These are phyloP conservation scores for Myotisia sp. DNA, from an alignment of 2,329 filamentous ascomycete species.

Conservation along the genomic window DNA sequence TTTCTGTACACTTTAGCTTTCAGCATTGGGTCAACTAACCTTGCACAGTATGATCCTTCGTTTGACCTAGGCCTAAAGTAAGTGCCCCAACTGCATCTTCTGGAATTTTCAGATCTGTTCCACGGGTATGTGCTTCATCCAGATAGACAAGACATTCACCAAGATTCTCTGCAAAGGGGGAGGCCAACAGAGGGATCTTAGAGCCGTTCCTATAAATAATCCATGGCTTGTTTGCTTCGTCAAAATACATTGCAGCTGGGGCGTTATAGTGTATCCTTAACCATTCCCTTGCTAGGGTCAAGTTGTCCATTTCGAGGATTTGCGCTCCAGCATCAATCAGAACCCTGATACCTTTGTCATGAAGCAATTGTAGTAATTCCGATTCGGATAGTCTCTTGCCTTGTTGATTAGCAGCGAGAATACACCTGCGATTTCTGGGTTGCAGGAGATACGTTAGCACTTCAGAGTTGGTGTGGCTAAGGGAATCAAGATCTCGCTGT, in stretches of 20 bases:
- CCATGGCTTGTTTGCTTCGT: constrained; percentile 9
- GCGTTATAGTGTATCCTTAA: constrained; percentile 20
- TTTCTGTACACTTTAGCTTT: too few species aligned
- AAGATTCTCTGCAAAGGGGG: constrained; percentile 41
- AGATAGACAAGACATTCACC: constrained; percentile 49
- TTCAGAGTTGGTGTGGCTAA: constrained; percentile 52
- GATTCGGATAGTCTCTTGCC: constrained; percentile 8
- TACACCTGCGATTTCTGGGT: constrained; percentile 32
- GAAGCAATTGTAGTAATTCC: constrained; percentile 29
- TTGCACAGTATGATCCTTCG: constrained; percentile 53
- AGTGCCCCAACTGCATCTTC: constrained; percentile 44
- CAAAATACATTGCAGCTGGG: constrained; percentile 10
- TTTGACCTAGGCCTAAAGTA: constrained; percentile 47
- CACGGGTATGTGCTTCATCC: constrained; percentile 52
- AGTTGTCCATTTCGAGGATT: constrained; percentile 50
- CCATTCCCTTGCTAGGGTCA: constrained; percentile 38
- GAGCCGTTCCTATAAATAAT: constrained; percentile 8
- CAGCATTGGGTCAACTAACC: constrained; percentile 24
- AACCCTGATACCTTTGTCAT: constrained; percentile 36
- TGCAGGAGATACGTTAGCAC: constrained; percentile 47
- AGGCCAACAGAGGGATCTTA: constrained; percentile 34
- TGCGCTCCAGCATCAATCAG: constrained; percentile 59
- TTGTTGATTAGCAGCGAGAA: constrained; percentile 6
- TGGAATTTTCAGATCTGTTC: constrained; percentile 49
- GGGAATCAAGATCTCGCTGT: constrained; percentile 41